Percentiles rank a stretch among this genome's conserved stretches.
Evolutionary conservation across 306 rosid genomes (phyloP).

Genomic region (Quercus wislizeni): DNA sequence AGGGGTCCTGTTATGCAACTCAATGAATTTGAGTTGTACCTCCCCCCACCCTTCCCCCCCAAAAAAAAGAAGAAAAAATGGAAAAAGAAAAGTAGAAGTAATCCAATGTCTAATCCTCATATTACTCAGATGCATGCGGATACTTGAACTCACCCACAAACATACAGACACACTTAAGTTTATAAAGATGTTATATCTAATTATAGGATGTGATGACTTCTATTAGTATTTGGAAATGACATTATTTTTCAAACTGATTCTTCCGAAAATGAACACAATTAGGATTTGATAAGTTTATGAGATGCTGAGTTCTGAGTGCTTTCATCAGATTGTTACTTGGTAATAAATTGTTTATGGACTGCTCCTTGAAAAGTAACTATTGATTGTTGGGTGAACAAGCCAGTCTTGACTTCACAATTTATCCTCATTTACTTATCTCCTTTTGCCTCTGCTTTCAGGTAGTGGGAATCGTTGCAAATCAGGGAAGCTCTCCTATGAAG

Average conservation of each 20-base stretch:
- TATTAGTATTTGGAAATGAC: not conserved
- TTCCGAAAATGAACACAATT: not conserved
- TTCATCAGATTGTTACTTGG: not conserved
- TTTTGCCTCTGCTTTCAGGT: constrained; percentile 27
- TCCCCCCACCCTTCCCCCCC: no score
- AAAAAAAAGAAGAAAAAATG: no score
- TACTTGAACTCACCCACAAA: not conserved
- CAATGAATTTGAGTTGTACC: no score
- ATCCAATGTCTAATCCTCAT: not conserved
- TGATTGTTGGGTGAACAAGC: constrained; percentile 2
- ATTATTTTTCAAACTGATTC: not conserved
- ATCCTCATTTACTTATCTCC: not conserved
- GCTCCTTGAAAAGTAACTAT: not conserved
- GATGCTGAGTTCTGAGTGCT: not conserved
- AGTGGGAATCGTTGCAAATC: constrained; percentile 15
- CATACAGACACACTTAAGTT: not conserved
- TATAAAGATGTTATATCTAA: not conserved
- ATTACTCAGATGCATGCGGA: not conserved
- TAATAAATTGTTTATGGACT: not conserved
- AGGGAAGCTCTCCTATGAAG: constrained; percentile 71
- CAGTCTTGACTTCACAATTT: constrained; percentile 16
- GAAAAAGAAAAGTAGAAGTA: not conserved
- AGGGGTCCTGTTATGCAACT: no score
- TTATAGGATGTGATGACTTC: not conserved
- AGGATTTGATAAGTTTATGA: not conserved